Base-by-base conservation (phyloP, 805 yeast genomes). In the Huiozyma sinensis region DNA sequence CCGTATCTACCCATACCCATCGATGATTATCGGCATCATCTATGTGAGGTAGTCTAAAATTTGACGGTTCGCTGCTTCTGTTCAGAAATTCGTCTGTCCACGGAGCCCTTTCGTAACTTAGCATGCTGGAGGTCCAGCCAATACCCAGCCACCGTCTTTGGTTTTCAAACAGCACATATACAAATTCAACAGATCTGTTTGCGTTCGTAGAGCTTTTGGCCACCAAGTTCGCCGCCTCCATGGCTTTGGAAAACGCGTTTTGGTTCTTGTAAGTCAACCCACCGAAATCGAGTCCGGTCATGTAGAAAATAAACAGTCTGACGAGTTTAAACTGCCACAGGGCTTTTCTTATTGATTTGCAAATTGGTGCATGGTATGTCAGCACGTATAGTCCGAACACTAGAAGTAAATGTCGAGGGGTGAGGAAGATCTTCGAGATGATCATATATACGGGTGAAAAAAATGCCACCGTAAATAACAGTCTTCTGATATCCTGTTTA, bases 81-180 rank as follows among this genome's bases (percentile, higher is more conserved):
- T 89, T 90, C 49, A 88, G 69, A 57, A 88, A 89, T 61, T 89
- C 97, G 60, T 90, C 98, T 0, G 97, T 89, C 97, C 97, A 90
- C 4, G 97, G 82, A 0, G 95, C 81, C 58, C 98, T 75, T 65
- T 90, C 98, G 59, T 90, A 90, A 41, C 94, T 81, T 49, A 92
- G 71, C 59, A 92, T 71, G 57, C 88, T 88, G 11, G 94, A 72
- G 0, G 97, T 90, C 98, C 98, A 90, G 9, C 98, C 98, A 54
- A 90, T 85, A 10, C 97, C 97, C 35, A 90, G 71, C 98, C 98
- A 90, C 55, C 94, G 79, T 58, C 98, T 78, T 67, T 90, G 97
- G 61, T 90, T 90, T 61, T 90, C 98, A 63, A 81, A 89, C 8
- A 92, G 70, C 1, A 87, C 97, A 63, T 86, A 90, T 5, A 97